Conservation (phyloP, 140 eudicot species). For the Cichorium intybus region DNA sequence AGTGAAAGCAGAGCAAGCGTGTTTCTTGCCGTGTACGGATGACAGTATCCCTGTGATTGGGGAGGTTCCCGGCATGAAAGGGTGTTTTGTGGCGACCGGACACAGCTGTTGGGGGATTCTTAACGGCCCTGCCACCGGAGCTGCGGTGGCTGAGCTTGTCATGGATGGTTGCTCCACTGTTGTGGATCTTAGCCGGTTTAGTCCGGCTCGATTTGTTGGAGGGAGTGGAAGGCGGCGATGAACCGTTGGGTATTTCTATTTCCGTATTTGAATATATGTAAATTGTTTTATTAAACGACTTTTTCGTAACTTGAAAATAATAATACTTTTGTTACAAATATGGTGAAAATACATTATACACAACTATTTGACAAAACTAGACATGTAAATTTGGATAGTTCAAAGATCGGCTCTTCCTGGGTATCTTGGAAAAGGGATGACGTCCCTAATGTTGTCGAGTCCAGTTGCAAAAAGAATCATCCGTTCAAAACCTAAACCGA, state of each 20-base stretch:
- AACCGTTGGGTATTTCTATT: background rate
- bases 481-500: slow-evolving; percentile 60
- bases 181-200: slow-evolving; percentile 63
- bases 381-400: no score
- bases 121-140: slow-evolving; percentile 95
- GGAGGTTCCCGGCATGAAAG: slow-evolving; percentile 68
- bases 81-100: slow-evolving; percentile 90
- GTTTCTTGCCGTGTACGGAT: slow-evolving; percentile 88
- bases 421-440: no score
- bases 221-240: slow-evolving; percentile 8
- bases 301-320: no score
- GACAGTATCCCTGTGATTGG: slow-evolving; percentile 80
- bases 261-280: background rate
- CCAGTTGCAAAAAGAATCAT: slow-evolving; percentile 28
- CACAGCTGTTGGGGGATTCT: slow-evolving; percentile 98
- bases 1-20: slow-evolving; percentile 91
- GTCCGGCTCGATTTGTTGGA: slow-evolving; percentile 59
- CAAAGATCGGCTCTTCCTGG: no score
- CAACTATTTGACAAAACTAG: no score
- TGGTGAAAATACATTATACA: no score
- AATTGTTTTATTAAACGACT: background rate
- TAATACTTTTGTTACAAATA: no score
- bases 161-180: slow-evolving; percentile 59
- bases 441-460: no score
- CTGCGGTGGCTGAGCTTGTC: slow-evolving; percentile 89